Evolutionary conservation across 805 yeast genomes (phyloP).

Genomic region (Teunomyces gatunensis): DNA sequence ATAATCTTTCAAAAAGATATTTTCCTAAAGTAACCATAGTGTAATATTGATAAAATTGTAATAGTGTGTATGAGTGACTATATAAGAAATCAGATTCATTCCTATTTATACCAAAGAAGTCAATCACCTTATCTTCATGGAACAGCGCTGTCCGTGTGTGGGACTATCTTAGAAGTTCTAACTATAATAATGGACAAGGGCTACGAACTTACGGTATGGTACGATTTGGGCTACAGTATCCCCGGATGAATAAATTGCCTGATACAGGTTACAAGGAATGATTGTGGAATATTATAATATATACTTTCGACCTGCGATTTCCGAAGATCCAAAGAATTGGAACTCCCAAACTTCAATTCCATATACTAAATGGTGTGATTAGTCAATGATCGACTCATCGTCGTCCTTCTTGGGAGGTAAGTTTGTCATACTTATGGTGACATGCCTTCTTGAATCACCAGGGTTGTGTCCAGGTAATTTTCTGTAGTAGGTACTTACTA

Average conservation of each 20-base stretch:
- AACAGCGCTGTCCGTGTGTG: background rate
- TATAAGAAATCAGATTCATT: background rate
- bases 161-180: background rate
- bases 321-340: background rate
- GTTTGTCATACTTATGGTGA: constrained; percentile 4
- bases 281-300: background rate
- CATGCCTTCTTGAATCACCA: background rate
- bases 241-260: background rate
- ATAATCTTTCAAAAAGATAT: constrained; percentile 74
- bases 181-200: background rate
- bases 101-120: background rate
- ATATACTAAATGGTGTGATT: background rate
- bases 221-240: background rate
- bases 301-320: background rate
- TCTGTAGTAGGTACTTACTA: constrained; percentile 16
- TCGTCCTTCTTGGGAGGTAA: background rate
- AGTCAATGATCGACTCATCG: constrained; percentile 5
- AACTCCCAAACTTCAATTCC: background rate
- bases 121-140: background rate
- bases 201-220: background rate
- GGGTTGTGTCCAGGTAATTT: constrained; percentile 7
- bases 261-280: background rate
- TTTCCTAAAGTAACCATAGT: constrained; percentile 58
- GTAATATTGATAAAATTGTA: too few species aligned
- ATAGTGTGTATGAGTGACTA: background rate